These are phyloP conservation scores for Hypoxylon perforatum DNA, from an alignment of 495 filamentous ascomycete species.

Conservation along the genomic window DNA sequence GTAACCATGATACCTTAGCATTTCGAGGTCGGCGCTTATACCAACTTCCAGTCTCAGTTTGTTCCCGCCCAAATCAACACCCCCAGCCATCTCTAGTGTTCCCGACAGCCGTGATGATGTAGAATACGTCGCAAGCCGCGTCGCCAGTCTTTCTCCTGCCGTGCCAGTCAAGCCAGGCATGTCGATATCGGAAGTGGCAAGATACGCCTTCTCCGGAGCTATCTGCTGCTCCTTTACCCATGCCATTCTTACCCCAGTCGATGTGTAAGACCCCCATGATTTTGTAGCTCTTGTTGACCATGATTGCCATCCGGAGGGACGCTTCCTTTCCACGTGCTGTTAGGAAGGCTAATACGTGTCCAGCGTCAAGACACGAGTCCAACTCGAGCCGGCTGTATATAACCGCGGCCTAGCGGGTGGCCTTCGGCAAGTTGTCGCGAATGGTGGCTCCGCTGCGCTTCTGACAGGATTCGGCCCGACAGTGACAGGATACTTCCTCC, in stretches of 20 bases:
- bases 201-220: constrained; percentile 85
- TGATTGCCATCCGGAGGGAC: constrained; percentile 10
- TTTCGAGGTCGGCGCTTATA: constrained; percentile 42
- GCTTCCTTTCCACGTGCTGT: constrained; percentile 5
- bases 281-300: constrained; percentile 23
- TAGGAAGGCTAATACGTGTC: constrained; percentile 35
- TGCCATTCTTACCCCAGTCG: constrained; percentile 82
- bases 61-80: constrained; percentile 25
- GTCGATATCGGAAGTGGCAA: constrained; percentile 46
- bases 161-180: constrained; percentile 22
- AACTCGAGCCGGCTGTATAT: constrained; percentile 76
- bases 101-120: constrained; percentile 37
- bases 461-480: constrained; percentile 79
- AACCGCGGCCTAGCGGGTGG: constrained; percentile 77
- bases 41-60: constrained; percentile 28
- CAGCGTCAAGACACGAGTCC: constrained; percentile 81
- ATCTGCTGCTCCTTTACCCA: constrained; percentile 88
- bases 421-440: constrained; percentile 73
- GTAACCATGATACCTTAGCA: constrained; percentile 34
- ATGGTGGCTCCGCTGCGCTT: constrained; percentile 76
- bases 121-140: constrained; percentile 32
- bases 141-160: constrained; percentile 28
- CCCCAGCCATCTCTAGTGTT: constrained; percentile 26
- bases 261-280: constrained; percentile 75
- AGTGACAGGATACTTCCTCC: constrained; percentile 78